Evolutionary conservation across 2,329 filamentous ascomycete genomes (phyloP).

Genomic region (Chalaropsis thielavioides): DNA sequence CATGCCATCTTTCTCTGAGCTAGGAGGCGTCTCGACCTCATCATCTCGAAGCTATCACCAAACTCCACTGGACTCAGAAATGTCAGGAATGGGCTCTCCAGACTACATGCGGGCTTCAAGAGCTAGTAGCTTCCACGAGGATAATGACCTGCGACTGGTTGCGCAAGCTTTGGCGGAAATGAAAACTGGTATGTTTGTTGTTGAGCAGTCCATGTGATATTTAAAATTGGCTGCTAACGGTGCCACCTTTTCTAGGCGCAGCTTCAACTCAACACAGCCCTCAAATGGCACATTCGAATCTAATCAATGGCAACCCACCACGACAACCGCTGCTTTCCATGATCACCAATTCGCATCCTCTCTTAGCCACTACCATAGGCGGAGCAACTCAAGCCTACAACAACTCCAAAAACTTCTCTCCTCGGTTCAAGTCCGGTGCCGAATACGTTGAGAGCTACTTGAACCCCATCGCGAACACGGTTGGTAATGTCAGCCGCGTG

Average conservation of each 20-base stretch:
- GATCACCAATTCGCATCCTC: slow-evolving; percentile 74
- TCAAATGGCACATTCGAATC: slow-evolving; percentile 9
- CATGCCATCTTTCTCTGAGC: slow-evolving; percentile 12
- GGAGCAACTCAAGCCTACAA: slow-evolving; percentile 75
- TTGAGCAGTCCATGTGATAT: background rate
- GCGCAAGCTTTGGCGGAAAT: slow-evolving; percentile 17
- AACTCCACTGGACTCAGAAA: slow-evolving; percentile 17
- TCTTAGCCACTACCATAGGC: slow-evolving; percentile 73
- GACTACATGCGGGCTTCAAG: slow-evolving; percentile 13
- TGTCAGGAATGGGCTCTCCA: slow-evolving; percentile 15
- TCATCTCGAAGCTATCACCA: slow-evolving; percentile 14
- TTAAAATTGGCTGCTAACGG: slow-evolving; percentile 1
- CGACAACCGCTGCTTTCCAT: slow-evolving; percentile 74
- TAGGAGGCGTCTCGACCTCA: slow-evolving; percentile 11
- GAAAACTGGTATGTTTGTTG: slow-evolving; percentile 15
- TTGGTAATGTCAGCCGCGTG: slow-evolving; percentile 66
- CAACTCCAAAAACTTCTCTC: slow-evolving; percentile 78
- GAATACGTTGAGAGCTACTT: slow-evolving; percentile 84
- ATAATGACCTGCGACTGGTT: slow-evolving; percentile 16
- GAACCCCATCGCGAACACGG: slow-evolving; percentile 72
- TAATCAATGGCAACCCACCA: slow-evolving; percentile 12
- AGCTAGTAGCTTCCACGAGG: slow-evolving; percentile 16
- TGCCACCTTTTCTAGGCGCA: background rate
- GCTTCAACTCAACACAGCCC: slow-evolving; percentile 14
- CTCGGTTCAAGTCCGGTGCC: slow-evolving; percentile 73